Conservation (phyloP, 768 basidiomycete species). For the Suillus bovinus region DNA sequence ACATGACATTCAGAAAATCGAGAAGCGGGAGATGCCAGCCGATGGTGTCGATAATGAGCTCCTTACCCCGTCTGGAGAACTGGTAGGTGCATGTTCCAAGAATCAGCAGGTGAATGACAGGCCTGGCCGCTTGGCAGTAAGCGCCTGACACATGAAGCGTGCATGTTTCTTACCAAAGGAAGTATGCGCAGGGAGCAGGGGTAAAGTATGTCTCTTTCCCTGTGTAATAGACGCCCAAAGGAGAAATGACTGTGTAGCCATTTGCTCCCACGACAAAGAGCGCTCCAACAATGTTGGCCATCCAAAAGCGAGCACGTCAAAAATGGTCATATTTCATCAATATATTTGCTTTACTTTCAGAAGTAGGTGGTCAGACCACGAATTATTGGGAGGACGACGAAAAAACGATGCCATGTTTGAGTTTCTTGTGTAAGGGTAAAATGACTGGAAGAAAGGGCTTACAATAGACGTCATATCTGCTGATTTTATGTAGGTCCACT, state of each 20-base stretch:
- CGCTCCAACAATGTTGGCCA: slow-evolving; percentile 58
- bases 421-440: slow-evolving; percentile 8
- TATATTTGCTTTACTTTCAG: slow-evolving; percentile 47
- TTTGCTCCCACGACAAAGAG: slow-evolving; percentile 60
- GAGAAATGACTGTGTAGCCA: slow-evolving; percentile 59
- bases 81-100: slow-evolving; percentile 66
- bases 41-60: slow-evolving; percentile 60
- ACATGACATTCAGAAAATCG: slow-evolving; percentile 62
- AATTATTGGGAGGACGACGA: slow-evolving; percentile 17
- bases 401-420: slow-evolving; percentile 28
- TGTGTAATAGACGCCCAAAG: slow-evolving; percentile 45
- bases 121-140: slow-evolving; percentile 39
- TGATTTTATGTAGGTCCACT: slow-evolving; percentile 27
- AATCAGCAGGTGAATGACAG: slow-evolving; percentile 64
- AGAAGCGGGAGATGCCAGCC: slow-evolving; percentile 68
- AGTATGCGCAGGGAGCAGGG: slow-evolving; percentile 61
- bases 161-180: slow-evolving; percentile 49
- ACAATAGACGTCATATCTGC: slow-evolving; percentile 13
- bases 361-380: slow-evolving; percentile 50
- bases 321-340: background rate
- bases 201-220: slow-evolving; percentile 69
- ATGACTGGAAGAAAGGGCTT: slow-evolving; percentile 13
- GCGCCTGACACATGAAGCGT: background rate
- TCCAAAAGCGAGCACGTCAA: slow-evolving; percentile 28
- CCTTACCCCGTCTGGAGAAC: slow-evolving; percentile 54